Evolutionary conservation across 345 rosid species (phyloP), one percentile per base, ranked within the genome.

Genomic region (Aethionema arabicum): DNA sequence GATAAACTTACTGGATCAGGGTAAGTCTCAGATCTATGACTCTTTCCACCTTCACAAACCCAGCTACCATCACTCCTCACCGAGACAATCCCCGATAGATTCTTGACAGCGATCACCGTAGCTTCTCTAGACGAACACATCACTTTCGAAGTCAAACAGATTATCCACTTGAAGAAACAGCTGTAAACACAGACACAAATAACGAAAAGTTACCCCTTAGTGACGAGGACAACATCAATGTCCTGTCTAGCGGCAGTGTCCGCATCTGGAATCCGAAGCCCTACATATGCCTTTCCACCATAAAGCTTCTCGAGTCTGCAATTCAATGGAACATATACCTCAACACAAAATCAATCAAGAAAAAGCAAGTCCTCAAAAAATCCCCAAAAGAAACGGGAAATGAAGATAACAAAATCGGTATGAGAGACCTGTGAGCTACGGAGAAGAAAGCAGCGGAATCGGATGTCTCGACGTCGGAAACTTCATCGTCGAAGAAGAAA

Each of bases 241-340:
- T 78, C 75, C 74, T 85, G 85, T 31, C 86, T 83, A 5, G 91
- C 77, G 65, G 82, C 85, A 15, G 95, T 73, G 49, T 92, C 98
- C 6, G 95, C 74, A 75, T 92, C 96, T 1, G 96, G 98, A 75
- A 92, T 82, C 38, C 86, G 87, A 66, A 92, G 98, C 45, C 98
- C 98, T 4, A 82, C 80, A 52, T 83, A 87, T 3, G 78, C 85
- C 57, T 89, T 92, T 40, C 98, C 98, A 54, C 84, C 85, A 62
- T 83, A 81, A 48, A 89, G 84, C 83, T 89, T 92, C 63, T 89
- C 96, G 14, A 92, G 80, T 48, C 98, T 91, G 50, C 32, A 61
- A n/a, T 27, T 46, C 15, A 27, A 21, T 3, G 8, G n/a, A 4
- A 40, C 10, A 40, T 11, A 40, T 8, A 3, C 47, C 15, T 3